Base-by-base conservation (phyloP, 2,329 filamentous ascomycete species). In the Lecanicillium sp. region DNA sequence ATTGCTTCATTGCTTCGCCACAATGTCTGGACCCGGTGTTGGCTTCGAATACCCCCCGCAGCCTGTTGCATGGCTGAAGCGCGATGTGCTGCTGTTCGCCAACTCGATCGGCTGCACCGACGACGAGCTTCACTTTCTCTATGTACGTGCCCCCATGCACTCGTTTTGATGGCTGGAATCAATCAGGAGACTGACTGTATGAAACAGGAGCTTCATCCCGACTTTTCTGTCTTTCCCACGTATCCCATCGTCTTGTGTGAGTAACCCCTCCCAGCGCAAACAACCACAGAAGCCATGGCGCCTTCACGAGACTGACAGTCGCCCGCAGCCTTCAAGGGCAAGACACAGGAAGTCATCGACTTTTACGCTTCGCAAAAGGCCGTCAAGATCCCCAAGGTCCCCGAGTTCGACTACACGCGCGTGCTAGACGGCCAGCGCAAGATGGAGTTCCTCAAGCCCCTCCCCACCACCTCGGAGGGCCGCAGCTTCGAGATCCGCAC, bases 41-140 rank as follows among this genome's bases (percentile, higher is more conserved):
- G 87, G 87, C 53, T 88, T 89, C 64, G 77, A 92, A 62, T 94
- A 84, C 60, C 86, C 87, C 42, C 62, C 75, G 34, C 68, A 77
- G 54, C 75, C 82, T 56, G 87, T 94, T 10, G 76, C 81, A 51
- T 96, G 88, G 89, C 64, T 86, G 52, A 88, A 89, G 74, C 79
- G 89, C 49, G 89, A 96, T 69, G 78, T 81, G 27, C 72, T 96
- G 45, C 79, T 97, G 45, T 96, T 96, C 61, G 88, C 89, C 51
- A 83, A 84, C 62, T 90, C 83, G 65, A 90, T 96, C 59, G 89
- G 89, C 41, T 81, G 74, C 56, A 90, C 78, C 11, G 73, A 74
- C n/a, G 81, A 94, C 51, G 89, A 96, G 70, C 77, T 95, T 55
- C 87, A 95, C 58, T 94, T 90, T 58, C 80, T 95, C 65, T 96